Evolutionary conservation across 495 filamentous ascomycete species (phyloP), one percentile per base, ranked within the genome.

Genomic region (Pseudomonodictys pantanalensis): DNA sequence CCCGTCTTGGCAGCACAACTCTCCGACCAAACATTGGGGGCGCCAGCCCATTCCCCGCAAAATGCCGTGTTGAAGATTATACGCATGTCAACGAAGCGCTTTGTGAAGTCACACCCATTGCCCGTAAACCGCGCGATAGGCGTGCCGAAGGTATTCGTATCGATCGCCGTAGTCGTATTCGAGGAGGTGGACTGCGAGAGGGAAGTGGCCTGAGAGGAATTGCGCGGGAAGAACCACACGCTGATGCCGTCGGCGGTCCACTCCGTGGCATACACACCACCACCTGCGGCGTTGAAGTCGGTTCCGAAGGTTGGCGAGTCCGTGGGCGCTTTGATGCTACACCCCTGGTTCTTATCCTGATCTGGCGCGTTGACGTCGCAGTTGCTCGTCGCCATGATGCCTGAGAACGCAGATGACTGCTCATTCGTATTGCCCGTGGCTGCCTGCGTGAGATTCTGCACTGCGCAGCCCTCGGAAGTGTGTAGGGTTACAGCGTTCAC

Each of bases 41-140:
- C 26, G 18, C 67, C 67, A 0, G 85, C 85, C 77, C 83, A 85
- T 53, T 81, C 76, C 2, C 87, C 86, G 66, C 86, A 89, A 59
- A 90, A 79, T 57, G 86, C 81, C 33, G 83, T 85, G 60, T 89
- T 83, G 41, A 85, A 82, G 58, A 88, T 79, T 58, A 90, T 86
- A 65, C 81, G 81, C 68, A 85, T 75, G 52, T 86, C 79, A 25
- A 67, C 74, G 67, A 90, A 89, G 58, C 85, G 79, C 10, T 69
- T 71, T 29, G 76, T 71, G 33, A 89, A 79, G 58, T 88, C 76
- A 68, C 86, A 90, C 33, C 69, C 64, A 8, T 73, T 75, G 28
- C 78, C 79, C 0, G 76, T 72, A 70, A 88, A 89, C 10, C 42
- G 20, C 7, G 64, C 67, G 15, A 67, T 15, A 17, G 67, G 67